Percentiles rank a stretch among this genome's conserved stretches.
These are phyloP conservation scores for Nicotiana obtusifolia DNA, from an alignment of 257 asterid genomes.

Conservation along the genomic window DNA sequence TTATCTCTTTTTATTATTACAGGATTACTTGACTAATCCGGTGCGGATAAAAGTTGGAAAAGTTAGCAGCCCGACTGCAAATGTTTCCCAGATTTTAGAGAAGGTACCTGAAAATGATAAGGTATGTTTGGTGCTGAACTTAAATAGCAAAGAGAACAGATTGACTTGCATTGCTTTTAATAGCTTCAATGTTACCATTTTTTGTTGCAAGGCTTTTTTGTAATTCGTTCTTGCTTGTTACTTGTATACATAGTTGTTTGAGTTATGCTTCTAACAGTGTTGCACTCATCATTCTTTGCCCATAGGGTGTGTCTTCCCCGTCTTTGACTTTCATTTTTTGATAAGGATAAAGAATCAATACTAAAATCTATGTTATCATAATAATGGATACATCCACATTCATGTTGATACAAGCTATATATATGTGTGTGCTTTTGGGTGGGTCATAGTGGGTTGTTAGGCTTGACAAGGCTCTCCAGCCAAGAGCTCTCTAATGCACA, in stretches of 20 bases:
- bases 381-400: neutral
- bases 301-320: neutral
- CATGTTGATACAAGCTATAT: neutral
- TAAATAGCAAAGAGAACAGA: neutral
- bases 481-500: neutral
- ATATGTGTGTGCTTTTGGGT: neutral
- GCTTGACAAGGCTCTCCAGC: neutral
- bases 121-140: slow-evolving; percentile 39
- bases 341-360: neutral
- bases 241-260: neutral
- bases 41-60: slow-evolving; percentile 86
- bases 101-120: slow-evolving; percentile 79
- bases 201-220: neutral
- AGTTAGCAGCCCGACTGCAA: slow-evolving; percentile 86
- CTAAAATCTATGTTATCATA: neutral
- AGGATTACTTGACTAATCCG: slow-evolving; percentile 82
- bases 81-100: slow-evolving; percentile 71
- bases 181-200: neutral
- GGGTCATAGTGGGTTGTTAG: neutral
- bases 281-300: neutral
- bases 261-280: neutral
- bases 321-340: neutral
- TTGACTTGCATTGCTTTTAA: neutral
- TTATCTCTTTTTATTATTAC: slow-evolving; percentile 1
- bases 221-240: neutral